phyloP scores from a whole-genome alignment of 176 grass and related monocot genomes.

The Oryza brachyantha region DNA sequence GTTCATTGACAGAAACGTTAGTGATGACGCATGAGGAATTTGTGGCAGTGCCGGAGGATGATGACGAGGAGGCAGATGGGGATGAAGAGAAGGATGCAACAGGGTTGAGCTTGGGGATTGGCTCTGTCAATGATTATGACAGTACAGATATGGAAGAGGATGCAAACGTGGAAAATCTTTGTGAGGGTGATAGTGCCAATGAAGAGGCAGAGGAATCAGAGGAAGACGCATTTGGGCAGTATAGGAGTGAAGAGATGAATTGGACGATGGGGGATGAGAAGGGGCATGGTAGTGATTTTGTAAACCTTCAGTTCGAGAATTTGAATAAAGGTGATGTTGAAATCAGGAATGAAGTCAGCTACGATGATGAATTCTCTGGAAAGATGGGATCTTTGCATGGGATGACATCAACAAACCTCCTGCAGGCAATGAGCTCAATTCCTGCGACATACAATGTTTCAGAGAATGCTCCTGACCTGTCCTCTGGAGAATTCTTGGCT shows the following conservation, averaged over 20 bases:
- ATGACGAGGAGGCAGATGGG: not conserved
- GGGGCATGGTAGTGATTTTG: conserved; percentile 30
- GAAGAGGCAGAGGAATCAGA: conserved; percentile 35
- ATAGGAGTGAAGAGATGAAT: conserved; percentile 44
- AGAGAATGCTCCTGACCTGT: conserved; percentile 51
- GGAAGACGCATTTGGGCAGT: conserved; percentile 46
- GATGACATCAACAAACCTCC: conserved; percentile 75
- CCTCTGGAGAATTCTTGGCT: conserved; percentile 73
- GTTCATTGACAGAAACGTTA: conserved; percentile 17
- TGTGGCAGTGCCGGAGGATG: conserved; percentile 25
- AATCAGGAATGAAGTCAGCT: conserved; percentile 49
- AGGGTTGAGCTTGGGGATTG: conserved; percentile 45
- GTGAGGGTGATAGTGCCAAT: conserved; percentile 36
- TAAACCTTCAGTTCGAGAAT: conserved; percentile 76
- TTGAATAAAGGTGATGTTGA: conserved; percentile 65
- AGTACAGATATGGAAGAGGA: conserved; percentile 43
- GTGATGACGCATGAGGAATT: conserved; percentile 19
- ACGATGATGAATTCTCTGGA: conserved; percentile 46
- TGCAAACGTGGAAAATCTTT: conserved; percentile 32
- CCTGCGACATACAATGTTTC: conserved; percentile 36
- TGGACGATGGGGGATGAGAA: conserved; percentile 55
- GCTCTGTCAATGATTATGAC: conserved; percentile 32
- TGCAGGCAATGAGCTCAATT: conserved; percentile 67
- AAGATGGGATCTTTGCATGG: conserved; percentile 68
- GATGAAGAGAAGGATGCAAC: conserved; percentile 40